Conservation (phyloP, 169 alveolate genomes). For the Babesia ovis region DNA sequence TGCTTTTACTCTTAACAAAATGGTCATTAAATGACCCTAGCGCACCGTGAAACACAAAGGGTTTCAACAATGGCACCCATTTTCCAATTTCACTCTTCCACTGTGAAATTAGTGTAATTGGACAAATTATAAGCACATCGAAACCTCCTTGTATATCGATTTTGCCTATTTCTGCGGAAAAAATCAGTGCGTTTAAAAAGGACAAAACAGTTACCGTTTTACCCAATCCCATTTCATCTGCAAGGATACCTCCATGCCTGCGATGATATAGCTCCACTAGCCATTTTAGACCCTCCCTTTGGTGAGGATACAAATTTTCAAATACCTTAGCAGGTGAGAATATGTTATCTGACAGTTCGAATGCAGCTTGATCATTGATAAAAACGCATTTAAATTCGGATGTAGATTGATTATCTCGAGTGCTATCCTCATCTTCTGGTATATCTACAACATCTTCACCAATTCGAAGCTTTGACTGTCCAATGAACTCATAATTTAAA, state of each 20-base stretch:
- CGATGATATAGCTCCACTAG: conserved; percentile 37
- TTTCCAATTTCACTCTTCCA: conserved; percentile 70
- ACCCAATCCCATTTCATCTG: conserved; percentile 89
- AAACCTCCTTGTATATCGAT: neutral
- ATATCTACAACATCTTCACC: conserved; percentile 24
- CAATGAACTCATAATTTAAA: conserved; percentile 33
- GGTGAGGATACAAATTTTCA: conserved; percentile 51
- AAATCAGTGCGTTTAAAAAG: conserved; percentile 36
- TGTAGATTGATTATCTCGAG: neutral
- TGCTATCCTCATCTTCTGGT: conserved; percentile 40
- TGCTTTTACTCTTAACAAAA: neutral
- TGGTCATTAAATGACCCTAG: conserved; percentile 26
- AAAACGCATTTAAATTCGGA: conserved; percentile 3
- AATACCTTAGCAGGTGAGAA: conserved; percentile 27
- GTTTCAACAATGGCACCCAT: conserved; percentile 59
- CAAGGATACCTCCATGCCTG: conserved; percentile 72
- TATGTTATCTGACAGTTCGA: conserved; percentile 25
- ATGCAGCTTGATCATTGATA: conserved; percentile 8
- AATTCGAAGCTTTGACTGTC: conserved; percentile 28
- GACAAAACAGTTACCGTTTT: conserved; percentile 54
- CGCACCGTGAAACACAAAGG: conserved; percentile 35
- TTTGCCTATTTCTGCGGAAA: conserved; percentile 23
- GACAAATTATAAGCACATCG: conserved; percentile 71
- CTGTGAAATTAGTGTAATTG: conserved; percentile 73
- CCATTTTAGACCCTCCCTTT: conserved; percentile 59